Evolutionary conservation across 345 rosid species (phyloP).

Genomic region (Litchi chinensis): DNA sequence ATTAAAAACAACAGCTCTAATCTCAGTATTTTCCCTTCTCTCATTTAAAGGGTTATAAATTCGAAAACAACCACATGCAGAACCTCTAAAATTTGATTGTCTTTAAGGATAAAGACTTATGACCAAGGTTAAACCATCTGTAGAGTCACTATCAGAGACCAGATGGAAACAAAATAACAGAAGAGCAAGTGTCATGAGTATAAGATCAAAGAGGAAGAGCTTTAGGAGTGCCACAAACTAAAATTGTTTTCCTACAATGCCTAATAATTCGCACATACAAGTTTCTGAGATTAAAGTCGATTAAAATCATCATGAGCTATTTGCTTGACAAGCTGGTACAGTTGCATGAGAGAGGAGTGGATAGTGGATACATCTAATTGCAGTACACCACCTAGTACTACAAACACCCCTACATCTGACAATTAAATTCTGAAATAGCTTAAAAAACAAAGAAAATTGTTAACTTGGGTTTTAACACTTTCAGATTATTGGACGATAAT

Average conservation of each 20-base stretch:
- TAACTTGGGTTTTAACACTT: background rate
- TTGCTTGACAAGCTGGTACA: too few species aligned
- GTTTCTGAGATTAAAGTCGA: background rate
- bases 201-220: too few species aligned
- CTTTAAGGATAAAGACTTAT: background rate
- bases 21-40: too few species aligned
- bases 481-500: background rate
- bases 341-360: background rate
- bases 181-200: background rate
- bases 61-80: background rate
- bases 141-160: background rate
- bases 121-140: too few species aligned
- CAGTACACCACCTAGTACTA: background rate
- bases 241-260: background rate
- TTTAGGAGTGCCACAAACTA: too few species aligned
- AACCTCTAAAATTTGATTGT: background rate
- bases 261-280: background rate
- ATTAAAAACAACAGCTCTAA: too few species aligned
- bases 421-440: background rate
- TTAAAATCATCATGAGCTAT: background rate
- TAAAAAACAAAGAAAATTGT: background rate
- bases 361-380: background rate
- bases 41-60: too few species aligned
- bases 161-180: conserved; percentile 2
- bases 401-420: background rate